Percentiles rank a stretch among this genome's conserved stretches.
Conservation (phyloP, 129 eudicot genomes). For the Pittosporum tobira region DNA sequence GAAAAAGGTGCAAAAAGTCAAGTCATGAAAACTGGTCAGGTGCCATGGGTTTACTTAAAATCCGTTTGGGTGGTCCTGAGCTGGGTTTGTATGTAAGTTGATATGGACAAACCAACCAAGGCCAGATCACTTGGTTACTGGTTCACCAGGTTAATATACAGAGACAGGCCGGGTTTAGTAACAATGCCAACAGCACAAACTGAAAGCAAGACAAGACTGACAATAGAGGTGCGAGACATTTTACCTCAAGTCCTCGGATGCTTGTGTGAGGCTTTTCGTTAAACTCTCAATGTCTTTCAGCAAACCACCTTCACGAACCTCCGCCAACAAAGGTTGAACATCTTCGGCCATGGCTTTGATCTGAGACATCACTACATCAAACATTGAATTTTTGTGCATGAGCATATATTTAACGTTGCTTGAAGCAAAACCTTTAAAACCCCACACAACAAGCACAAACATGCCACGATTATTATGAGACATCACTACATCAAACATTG, state of each 20-base stretch:
- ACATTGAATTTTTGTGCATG: constrained; percentile 20
- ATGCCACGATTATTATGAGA: no score
- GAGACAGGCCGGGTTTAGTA: no score
- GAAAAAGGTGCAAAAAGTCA: no score
- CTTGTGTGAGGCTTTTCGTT: constrained; percentile 87
- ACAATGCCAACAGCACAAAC: background rate
- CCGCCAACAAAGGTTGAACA: constrained; percentile 80
- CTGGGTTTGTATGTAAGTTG: no score
- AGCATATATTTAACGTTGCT: constrained; percentile 11
- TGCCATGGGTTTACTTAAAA: no score
- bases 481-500: background rate
- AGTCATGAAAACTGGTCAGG: no score
- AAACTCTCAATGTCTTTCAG: constrained; percentile 80
- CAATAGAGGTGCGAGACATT: background rate
- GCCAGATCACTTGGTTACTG: background rate
- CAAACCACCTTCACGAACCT: constrained; percentile 79
- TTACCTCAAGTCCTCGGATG: constrained; percentile 77
- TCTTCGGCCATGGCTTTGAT: constrained; percentile 88
- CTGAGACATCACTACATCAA: constrained; percentile 64
- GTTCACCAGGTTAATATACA: background rate
- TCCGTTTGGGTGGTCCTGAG: no score
- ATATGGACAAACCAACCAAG: background rate
- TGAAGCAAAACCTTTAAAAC: background rate
- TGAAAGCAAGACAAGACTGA: background rate
- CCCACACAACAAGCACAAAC: background rate